Evolutionary conservation across 352 stramenopile species (phyloP), one percentile per base, ranked within the genome.

Genomic region (Vaucheria bursata): DNA sequence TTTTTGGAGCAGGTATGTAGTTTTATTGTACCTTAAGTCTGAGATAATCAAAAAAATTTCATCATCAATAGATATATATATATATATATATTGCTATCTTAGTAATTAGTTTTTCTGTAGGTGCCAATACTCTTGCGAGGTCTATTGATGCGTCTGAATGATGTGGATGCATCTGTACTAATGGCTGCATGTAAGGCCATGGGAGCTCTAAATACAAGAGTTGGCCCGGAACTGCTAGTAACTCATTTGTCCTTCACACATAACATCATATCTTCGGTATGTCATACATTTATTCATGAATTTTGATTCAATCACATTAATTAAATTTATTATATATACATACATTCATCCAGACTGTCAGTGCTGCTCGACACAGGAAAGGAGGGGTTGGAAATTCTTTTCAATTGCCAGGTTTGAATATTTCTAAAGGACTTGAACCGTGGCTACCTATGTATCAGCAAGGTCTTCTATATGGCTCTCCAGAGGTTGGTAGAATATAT

Each of bases 381-480:
- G 79, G 79, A n/a, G 74, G 67, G 18, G 71, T 53, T 25, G 74
- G 74, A 4, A 45, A 53, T 6, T 66, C 77, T 8, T 81, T 78
- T 68, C 40, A 74, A 35, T 73, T 92, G 25, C 89, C 88, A 67
- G 89, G 89, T 65, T 88, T 93, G 76, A 91, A 92, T 72, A 91
- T 91, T 59, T 83, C 86, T 0, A 91, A 90, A 86, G 89, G 88
- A 70, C 87, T 99, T 7, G 95, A 98, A 83, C 94, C 96, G 64
- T 93, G 98, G 77, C 81, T 98, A 77, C 95, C 95, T 31, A 96
- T 97, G 77, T 98, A 98, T 82, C 95, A 98, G 86, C 91, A 95
- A 82, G 95, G 93, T 80, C 91, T 98, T 77, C 93, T 98, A 85
- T 97, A 98, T 84, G 96, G 95, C 25, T 86, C 85, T 74, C 64